Evolutionary conservation across 2,329 filamentous ascomycete genomes (phyloP).

Genomic region (Diaporthe humulicola): DNA sequence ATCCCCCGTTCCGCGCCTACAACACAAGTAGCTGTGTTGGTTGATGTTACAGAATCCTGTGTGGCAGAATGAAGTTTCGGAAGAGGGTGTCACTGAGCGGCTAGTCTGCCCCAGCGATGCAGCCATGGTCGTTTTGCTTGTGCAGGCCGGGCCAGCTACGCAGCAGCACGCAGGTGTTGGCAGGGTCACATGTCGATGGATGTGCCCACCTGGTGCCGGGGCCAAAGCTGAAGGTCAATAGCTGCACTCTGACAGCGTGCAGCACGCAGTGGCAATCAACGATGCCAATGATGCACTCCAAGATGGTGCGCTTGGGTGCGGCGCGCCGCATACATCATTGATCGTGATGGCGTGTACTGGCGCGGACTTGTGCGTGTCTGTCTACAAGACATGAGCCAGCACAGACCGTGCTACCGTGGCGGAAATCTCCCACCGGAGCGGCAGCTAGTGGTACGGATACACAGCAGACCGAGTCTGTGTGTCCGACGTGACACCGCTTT

Average conservation of each 20-base stretch:
- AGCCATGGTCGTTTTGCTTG: neutral
- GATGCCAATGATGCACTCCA: neutral
- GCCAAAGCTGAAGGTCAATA: neutral
- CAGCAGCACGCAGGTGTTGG: neutral
- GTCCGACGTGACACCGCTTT: neutral
- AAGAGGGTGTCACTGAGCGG: constrained; percentile 5
- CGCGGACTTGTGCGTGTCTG: neutral
- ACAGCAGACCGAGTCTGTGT: neutral
- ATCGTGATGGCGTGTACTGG: neutral
- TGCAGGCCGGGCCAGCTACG: neutral
- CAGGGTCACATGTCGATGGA: constrained; percentile 6
- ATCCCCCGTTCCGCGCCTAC: neutral
- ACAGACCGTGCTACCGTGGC: neutral
- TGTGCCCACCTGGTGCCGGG: neutral
- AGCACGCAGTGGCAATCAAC: no score
- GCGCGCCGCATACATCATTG: constrained; percentile 28
- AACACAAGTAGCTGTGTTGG: constrained; percentile 8
- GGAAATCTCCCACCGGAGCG: neutral
- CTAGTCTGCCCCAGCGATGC: neutral
- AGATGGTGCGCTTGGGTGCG: neutral
- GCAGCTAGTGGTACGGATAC: neutral
- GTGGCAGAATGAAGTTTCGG: constrained; percentile 6
- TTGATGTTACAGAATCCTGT: constrained; percentile 7
- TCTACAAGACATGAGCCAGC: neutral
- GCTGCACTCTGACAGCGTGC: neutral